phyloP scores from a whole-genome alignment of 352 stramenopile species.

The Pythium volutum region DNA sequence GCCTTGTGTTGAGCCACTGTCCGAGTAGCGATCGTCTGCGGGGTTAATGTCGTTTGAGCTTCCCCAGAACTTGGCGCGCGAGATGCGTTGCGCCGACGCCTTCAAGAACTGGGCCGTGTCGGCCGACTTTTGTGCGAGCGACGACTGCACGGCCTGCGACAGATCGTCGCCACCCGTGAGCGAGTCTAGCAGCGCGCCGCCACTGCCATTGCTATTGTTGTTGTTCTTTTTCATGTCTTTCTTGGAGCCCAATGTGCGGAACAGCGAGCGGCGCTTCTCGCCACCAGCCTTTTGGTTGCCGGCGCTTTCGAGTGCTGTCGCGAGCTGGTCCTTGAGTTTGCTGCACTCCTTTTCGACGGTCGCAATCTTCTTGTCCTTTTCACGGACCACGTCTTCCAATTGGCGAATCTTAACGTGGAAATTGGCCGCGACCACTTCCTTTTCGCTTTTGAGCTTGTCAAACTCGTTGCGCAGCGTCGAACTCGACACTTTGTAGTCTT shows the following conservation, averaged over 20 bases:
- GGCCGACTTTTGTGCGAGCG: slow-evolving; percentile 66
- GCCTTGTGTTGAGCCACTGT: slow-evolving; percentile 29
- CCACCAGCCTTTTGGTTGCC: slow-evolving; percentile 32
- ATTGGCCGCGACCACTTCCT: slow-evolving; percentile 70
- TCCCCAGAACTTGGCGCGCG: slow-evolving; percentile 56
- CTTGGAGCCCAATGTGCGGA: slow-evolving; percentile 73
- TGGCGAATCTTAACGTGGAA: slow-evolving; percentile 85
- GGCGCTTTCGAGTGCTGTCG: slow-evolving; percentile 17
- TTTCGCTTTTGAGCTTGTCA: slow-evolving; percentile 72
- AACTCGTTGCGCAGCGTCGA: slow-evolving; percentile 58
- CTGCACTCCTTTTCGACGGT: slow-evolving; percentile 63
- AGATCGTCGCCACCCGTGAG: slow-evolving; percentile 28
- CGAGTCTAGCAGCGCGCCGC: slow-evolving; percentile 36
- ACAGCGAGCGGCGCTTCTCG: slow-evolving; percentile 55
- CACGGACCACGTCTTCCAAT: slow-evolving; percentile 65
- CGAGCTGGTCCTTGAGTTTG: slow-evolving; percentile 60
- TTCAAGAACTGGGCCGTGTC: slow-evolving; percentile 79
- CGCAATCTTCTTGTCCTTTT: slow-evolving; percentile 85
- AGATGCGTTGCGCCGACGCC: slow-evolving; percentile 67
- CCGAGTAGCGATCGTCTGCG: slow-evolving; percentile 44
- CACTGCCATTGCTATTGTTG: slow-evolving; percentile 22
- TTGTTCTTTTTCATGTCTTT: slow-evolving; percentile 41
- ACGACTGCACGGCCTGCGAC: slow-evolving; percentile 46
- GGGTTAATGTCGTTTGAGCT: slow-evolving; percentile 35
- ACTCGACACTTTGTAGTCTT: slow-evolving; percentile 53